Percentiles rank a stretch among this genome's conserved stretches.
Conservation (phyloP, 768 basidiomycete genomes). For the Leccinum incarnatum region DNA sequence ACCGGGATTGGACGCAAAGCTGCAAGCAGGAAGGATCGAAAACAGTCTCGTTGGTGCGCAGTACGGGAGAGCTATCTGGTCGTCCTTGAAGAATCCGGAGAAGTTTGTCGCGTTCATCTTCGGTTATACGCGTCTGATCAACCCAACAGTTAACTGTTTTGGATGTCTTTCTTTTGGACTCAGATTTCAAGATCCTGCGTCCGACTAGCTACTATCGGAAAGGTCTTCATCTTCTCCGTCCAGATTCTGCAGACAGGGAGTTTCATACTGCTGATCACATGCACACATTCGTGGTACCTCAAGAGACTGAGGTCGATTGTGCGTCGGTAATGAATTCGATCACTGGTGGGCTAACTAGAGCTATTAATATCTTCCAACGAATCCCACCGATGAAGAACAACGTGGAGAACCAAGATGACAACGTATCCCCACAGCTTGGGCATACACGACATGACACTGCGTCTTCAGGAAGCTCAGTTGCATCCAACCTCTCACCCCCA, state of each 20-base stretch:
- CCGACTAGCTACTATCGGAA: slow-evolving; percentile 88
- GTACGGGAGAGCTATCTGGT: slow-evolving; percentile 92
- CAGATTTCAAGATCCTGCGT: slow-evolving; percentile 86
- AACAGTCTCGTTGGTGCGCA: slow-evolving; percentile 83
- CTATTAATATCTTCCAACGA: slow-evolving; percentile 37
- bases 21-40: slow-evolving; percentile 53
- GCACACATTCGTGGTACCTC: slow-evolving; percentile 18
- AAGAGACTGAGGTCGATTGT: slow-evolving; percentile 33
- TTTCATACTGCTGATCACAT: slow-evolving; percentile 19
- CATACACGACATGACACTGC: slow-evolving; percentile 15
- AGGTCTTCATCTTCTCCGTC: slow-evolving; percentile 67
- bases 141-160: slow-evolving; percentile 65
- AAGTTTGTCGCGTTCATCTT: slow-evolving; percentile 45
- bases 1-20: slow-evolving; percentile 66
- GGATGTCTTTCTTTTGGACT: slow-evolving; percentile 92
- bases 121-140: neutral
- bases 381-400: slow-evolving; percentile 12
- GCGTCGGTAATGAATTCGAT: slow-evolving; percentile 49
- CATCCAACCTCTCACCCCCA: slow-evolving; percentile 40
- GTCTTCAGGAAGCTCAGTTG: slow-evolving; percentile 36
- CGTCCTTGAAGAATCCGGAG: slow-evolving; percentile 80
- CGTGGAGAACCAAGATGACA: slow-evolving; percentile 7
- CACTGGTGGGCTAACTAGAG: slow-evolving; percentile 43
- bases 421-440: neutral
- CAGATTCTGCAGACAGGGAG: slow-evolving; percentile 28